Base-by-base conservation (phyloP, 257 asterid genomes). In the Fraxinus quadrangulata region DNA sequence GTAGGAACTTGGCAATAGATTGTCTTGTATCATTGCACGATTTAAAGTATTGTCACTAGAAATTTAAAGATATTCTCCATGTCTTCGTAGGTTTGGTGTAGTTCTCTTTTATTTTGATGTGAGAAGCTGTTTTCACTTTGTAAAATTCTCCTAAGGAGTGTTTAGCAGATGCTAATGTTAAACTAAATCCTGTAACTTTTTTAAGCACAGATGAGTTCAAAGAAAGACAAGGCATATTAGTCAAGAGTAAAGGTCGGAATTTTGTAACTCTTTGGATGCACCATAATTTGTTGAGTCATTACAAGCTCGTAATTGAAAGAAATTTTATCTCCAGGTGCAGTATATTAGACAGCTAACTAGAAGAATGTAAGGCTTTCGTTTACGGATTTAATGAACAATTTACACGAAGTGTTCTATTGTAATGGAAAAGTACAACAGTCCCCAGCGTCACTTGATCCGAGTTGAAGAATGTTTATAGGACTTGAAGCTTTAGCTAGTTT, bases 381-480 rank as follows among this genome's bases (percentile, higher is more conserved):
- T 66, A 74, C 77, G 69, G 66, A 68, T 71, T 70, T 67, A 70
- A 78, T 81, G 76, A 72, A 79, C 63, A 73, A 73, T 69, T 31
- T 75, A 26, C 56, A 67, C 56, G 47, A 72, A 74, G 51, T 80
- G 84, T 59, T 63, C 56, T 59, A 73, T 54, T 33, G 77, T 79
- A 70, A 79, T 72, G 23, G 40, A 80, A 74, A 80, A 76, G 83
- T 77, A 84, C 77, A 77, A 63, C 73, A 23, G 74, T 81, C 68
- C 19, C 19, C 45, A 39, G 75, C 73, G 68, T 51, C 80, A 79
- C 80, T 77, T 80, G 78, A 78, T 77, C 82, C 71, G 34, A 81
- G 83, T 76, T 77, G 81, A 72, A 80, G 77, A 79, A 12, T 42
- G 31, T 24, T 80, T 75, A 61, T 68, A 42, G 5, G 75, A 71